These are phyloP conservation scores for Mortierella sp. DNA, from an alignment of 371 early-diverging fungal genomes.

Conservation along the genomic window DNA sequence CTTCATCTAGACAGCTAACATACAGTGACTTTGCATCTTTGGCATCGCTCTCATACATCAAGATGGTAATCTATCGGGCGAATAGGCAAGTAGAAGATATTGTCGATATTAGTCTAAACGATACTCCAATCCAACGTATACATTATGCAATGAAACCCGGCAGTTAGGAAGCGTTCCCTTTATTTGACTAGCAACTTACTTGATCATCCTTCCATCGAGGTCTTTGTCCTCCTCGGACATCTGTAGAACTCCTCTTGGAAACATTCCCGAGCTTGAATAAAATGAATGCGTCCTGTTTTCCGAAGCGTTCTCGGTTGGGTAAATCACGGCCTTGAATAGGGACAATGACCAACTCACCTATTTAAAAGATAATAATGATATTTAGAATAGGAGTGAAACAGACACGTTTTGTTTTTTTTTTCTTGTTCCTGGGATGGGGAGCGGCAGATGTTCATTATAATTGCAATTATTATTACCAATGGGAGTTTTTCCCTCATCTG, in stretches of 20 bases:
- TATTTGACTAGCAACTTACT: slow-evolving; percentile 20
- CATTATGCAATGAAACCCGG: too few relatives aligned
- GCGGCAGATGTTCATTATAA: too few relatives aligned
- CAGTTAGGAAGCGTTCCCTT: background rate
- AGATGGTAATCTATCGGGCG: slow-evolving; percentile 26
- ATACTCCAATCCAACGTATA: too few relatives aligned
- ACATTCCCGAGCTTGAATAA: slow-evolving; percentile 63
- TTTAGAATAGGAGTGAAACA: background rate
- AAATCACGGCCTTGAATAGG: slow-evolving; percentile 62
- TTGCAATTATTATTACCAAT: slow-evolving; percentile 31
- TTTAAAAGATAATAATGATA: background rate
- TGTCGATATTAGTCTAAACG: background rate
- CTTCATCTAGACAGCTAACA: slow-evolving; percentile 53
- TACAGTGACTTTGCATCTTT: slow-evolving; percentile 52
- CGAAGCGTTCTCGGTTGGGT: slow-evolving; percentile 63
- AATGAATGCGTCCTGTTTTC: slow-evolving; percentile 64
- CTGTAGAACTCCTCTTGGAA: slow-evolving; percentile 60
- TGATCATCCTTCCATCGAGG: slow-evolving; percentile 67
- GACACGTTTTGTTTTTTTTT: slow-evolving; percentile 4
- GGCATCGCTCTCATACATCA: slow-evolving; percentile 50
- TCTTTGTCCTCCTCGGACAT: slow-evolving; percentile 63
- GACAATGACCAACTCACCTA: slow-evolving; percentile 47
- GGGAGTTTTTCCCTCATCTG: slow-evolving; percentile 54
- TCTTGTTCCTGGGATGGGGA: background rate
- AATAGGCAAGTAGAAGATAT: background rate